These are phyloP conservation scores for Davidsoniella eucalypti DNA, from an alignment of 2,329 filamentous ascomycete species.

Conservation along the genomic window DNA sequence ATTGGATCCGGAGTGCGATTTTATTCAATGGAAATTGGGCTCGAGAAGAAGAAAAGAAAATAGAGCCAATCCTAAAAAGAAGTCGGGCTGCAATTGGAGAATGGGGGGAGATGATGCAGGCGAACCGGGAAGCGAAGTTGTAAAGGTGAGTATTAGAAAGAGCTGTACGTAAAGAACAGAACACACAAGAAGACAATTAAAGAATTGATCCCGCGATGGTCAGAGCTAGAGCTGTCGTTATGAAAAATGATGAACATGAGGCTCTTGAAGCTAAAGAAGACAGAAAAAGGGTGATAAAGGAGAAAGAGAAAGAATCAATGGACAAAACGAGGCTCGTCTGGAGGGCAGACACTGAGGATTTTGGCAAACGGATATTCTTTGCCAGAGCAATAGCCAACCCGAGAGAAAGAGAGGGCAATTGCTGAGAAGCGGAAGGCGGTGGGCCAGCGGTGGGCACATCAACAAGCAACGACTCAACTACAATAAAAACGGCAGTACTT, in stretches of 20 bases:
- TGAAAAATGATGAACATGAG: neutral
- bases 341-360: constrained; percentile 8
- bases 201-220: constrained; percentile 10
- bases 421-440: no score
- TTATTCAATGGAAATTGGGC: neutral
- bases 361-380: constrained; percentile 4
- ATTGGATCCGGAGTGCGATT: neutral
- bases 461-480: constrained; percentile 2
- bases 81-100: neutral
- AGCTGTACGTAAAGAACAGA: constrained; percentile 12
- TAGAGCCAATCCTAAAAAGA: neutral
- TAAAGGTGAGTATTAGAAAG: constrained; percentile 8
- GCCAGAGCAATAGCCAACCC: neutral
- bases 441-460: no score
- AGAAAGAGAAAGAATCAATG: neutral
- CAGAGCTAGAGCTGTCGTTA: constrained; percentile 6
- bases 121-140: neutral
- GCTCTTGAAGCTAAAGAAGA: neutral
- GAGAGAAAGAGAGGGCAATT: neutral
- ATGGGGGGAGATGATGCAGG: neutral
- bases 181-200: constrained; percentile 7
- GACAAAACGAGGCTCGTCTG: constrained; percentile 3
- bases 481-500: constrained; percentile 5
- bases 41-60: neutral
- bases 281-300: neutral